Evolutionary conservation across 371 early-diverging fungal genomes (phyloP).

Genomic region (Syncephalastrum racemosum): DNA sequence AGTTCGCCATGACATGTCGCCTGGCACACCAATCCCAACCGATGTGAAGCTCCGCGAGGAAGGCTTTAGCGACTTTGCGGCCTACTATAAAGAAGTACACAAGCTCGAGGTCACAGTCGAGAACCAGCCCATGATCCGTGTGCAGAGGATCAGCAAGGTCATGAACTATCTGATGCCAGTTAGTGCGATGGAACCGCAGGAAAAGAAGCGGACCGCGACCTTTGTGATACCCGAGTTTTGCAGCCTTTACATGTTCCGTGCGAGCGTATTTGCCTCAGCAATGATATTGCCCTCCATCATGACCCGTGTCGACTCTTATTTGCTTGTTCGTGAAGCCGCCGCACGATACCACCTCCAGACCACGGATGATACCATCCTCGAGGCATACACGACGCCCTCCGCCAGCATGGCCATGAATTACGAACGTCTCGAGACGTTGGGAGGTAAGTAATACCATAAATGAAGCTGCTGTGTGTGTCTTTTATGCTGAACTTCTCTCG

Average conservation of each 20-base stretch:
- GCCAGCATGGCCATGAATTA: constrained; percentile 77
- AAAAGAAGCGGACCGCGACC: constrained; percentile 27
- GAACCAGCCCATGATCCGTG: constrained; percentile 55
- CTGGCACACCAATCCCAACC: constrained; percentile 32
- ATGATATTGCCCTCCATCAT: constrained; percentile 68
- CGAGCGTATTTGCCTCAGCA: constrained; percentile 52
- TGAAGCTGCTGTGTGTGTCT: neutral
- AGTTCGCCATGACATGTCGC: constrained; percentile 44
- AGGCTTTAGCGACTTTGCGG: constrained; percentile 45
- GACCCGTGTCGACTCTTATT: constrained; percentile 64
- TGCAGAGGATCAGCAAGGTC: constrained; percentile 37
- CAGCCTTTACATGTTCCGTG: constrained; percentile 45
- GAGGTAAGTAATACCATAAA: constrained; percentile 39
- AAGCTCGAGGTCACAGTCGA: constrained; percentile 20
- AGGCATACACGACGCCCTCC: constrained; percentile 76
- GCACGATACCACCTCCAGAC: constrained; percentile 39
- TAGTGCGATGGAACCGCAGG: constrained; percentile 16
- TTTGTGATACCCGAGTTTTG: constrained; percentile 63
- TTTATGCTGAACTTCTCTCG: neutral
- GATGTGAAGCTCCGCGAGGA: constrained; percentile 31
- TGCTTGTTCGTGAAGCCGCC: constrained; percentile 60
- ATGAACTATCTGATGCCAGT: constrained; percentile 56
- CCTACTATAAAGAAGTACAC: constrained; percentile 49
- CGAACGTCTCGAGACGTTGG: constrained; percentile 94
- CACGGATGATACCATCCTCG: constrained; percentile 51